Evolutionary conservation across 495 filamentous ascomycete species (phyloP).

Genomic region (Trichoderma erinaceum): DNA sequence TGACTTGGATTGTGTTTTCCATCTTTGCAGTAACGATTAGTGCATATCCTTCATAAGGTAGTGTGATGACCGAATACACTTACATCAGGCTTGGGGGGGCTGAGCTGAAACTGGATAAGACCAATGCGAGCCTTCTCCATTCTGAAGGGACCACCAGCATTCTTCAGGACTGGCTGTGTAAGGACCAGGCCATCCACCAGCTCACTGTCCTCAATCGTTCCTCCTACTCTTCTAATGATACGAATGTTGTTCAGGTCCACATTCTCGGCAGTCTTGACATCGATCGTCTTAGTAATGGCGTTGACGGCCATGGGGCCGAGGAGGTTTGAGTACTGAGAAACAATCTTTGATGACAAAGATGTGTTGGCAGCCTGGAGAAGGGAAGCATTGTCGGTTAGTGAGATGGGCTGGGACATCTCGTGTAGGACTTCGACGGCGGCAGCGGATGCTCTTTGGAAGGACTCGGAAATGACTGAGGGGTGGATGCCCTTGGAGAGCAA

Average conservation of each 20-base stretch:
- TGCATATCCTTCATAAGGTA: constrained; percentile 5
- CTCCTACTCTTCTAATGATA: constrained; percentile 95
- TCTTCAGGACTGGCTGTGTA: constrained; percentile 89
- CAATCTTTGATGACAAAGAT: constrained; percentile 96
- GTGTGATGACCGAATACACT: constrained; percentile 25
- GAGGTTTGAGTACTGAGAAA: constrained; percentile 88
- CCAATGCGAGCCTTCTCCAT: constrained; percentile 98
- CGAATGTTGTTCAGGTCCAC: constrained; percentile 94
- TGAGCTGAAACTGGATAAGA: constrained; percentile 96
- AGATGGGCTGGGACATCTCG: constrained; percentile 92
- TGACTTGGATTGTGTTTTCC: constrained; percentile 98
- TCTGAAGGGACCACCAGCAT: constrained; percentile 79
- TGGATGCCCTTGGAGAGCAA: constrained; percentile 90
- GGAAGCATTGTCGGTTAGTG: constrained; percentile 77
- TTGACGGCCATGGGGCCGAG: constrained; percentile 96
- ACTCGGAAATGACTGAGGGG: constrained; percentile 94
- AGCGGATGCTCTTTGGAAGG: constrained; percentile 89
- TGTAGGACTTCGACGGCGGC: constrained; percentile 84
- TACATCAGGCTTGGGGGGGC: constrained; percentile 95
- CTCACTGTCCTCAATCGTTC: constrained; percentile 97
- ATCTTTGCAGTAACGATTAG: constrained; percentile 51
- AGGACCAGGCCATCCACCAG: constrained; percentile 93
- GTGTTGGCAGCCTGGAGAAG: constrained; percentile 96
- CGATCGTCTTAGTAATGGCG: constrained; percentile 89
- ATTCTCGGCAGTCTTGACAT: constrained; percentile 90